These are phyloP conservation scores for Talaromyces marneffei DNA, from an alignment of 2,329 filamentous ascomycete genomes.

Conservation along the genomic window DNA sequence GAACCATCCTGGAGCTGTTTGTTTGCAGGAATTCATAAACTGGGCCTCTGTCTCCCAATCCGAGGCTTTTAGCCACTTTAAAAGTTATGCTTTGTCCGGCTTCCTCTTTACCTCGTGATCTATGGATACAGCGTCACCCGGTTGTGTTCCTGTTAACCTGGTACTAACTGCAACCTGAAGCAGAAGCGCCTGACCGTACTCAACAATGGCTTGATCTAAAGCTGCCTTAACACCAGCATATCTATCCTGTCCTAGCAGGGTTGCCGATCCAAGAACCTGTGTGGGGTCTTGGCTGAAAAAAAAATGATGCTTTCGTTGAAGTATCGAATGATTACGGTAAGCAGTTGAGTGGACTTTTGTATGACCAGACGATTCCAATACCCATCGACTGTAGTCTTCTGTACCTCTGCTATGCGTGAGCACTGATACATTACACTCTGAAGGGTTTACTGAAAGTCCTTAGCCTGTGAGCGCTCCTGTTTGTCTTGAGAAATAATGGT, in stretches of 20 bases:
- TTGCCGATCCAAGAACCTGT: background rate
- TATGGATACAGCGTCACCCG: background rate
- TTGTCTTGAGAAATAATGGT: background rate
- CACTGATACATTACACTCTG: background rate
- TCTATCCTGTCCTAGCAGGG: background rate
- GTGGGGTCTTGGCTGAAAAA: background rate
- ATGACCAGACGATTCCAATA: background rate
- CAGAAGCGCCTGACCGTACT: background rate
- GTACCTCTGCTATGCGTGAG: background rate
- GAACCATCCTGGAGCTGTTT: background rate
- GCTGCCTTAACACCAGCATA: background rate
- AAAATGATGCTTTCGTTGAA: background rate
- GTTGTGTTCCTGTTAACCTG: background rate
- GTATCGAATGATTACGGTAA: background rate
- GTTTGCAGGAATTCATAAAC: background rate
- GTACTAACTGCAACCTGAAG: slow-evolving; percentile 1
- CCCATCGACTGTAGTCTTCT: background rate
- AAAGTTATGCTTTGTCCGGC: background rate
- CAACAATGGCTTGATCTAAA: background rate
- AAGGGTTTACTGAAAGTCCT: background rate
- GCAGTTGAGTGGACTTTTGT: background rate
- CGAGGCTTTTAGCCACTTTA: background rate
- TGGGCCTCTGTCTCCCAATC: slow-evolving; percentile 4
- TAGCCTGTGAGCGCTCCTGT: background rate
- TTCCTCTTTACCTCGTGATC: background rate